Conservation (phyloP, 2,329 filamentous ascomycete species). For the Fusarium veterinarium region DNA sequence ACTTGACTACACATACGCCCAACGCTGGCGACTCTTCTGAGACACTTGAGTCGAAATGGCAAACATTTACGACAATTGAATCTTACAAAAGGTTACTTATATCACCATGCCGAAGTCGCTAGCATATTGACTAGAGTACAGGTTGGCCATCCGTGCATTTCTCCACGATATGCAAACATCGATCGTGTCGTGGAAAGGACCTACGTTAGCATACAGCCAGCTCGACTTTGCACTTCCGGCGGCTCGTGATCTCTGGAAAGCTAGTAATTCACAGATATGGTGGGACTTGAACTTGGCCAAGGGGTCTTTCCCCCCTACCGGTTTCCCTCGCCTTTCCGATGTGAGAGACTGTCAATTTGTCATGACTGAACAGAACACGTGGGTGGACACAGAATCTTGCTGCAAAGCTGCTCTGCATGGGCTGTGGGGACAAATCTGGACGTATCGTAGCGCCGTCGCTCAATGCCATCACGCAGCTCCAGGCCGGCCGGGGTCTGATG, state of each 20-base stretch:
- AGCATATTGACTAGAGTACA: slow-evolving; percentile 25
- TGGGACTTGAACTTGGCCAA: slow-evolving; percentile 31
- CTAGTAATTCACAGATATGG: slow-evolving; percentile 34
- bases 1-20: slow-evolving; percentile 26
- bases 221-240: slow-evolving; percentile 37
- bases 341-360: slow-evolving; percentile 30
- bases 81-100: slow-evolving; percentile 39
- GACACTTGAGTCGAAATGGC: slow-evolving; percentile 39
- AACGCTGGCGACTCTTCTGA: slow-evolving; percentile 27
- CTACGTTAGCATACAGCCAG: slow-evolving; percentile 39
- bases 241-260: slow-evolving; percentile 39
- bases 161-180: slow-evolving; percentile 42
- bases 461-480: slow-evolving; percentile 7
- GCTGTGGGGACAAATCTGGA: slow-evolving; percentile 43
- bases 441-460: slow-evolving; percentile 38
- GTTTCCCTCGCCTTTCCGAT: slow-evolving; percentile 36
- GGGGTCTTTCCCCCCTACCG: slow-evolving; percentile 3
- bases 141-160: slow-evolving; percentile 39
- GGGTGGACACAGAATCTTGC: slow-evolving; percentile 35
- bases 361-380: slow-evolving; percentile 28
- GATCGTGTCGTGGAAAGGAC: slow-evolving; percentile 35
- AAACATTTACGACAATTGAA: slow-evolving; percentile 30
- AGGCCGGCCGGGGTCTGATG: slow-evolving; percentile 7
- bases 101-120: not conserved
- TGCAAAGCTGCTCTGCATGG: slow-evolving; percentile 36